Evolutionary conservation across 306 rosid species (phyloP), one percentile per base, ranked within the genome.

Genomic region (Chamaecrista fasciculata): DNA sequence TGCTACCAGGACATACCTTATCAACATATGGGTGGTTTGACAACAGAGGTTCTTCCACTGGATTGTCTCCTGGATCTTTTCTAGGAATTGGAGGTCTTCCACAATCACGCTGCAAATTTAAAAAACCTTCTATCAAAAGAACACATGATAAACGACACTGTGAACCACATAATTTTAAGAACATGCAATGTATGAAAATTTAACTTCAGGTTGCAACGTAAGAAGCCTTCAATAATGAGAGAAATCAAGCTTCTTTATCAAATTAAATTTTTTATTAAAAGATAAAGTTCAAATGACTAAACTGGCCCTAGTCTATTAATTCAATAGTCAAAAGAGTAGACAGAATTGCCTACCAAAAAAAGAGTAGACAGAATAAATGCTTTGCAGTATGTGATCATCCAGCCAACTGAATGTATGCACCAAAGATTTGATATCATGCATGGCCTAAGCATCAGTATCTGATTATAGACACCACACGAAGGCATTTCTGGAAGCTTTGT

Each of bases 21-120:
- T 91, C 95, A 62, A 90, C 99, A 8, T 85, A 94, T 61, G 97
- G 97, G 78, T 94, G 99, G 73, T 94, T 81, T 67, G 99, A 94
- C 86, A 90, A 25, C 53, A 94, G 66, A 74, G 87, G 77, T 76
- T 87, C 99, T 76, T 94, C 97, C 67, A 62, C 96, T 40, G 97
- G 99, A 44, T 82, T 94, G 82, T 85, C 92, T 74, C 79, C 86
- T 28, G 95, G 96, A 70, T 88, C 91, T 82, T 85, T 94, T 73
- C 95, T 86, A 46, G 99, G 97, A 70, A 90, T 53, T 4, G 99
- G 99, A 69, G 96, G 92, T 59, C 99, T 83, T 79, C 96, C 92
- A 84, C 87, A 67, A 73, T 90, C 95, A 76, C 87, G 97, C 99
- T 94, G 82, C 79, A 75, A 75, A 74, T 48, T 68, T 46, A 18